Conservation (phyloP, 768 basidiomycete genomes). For the Russula foetens region DNA sequence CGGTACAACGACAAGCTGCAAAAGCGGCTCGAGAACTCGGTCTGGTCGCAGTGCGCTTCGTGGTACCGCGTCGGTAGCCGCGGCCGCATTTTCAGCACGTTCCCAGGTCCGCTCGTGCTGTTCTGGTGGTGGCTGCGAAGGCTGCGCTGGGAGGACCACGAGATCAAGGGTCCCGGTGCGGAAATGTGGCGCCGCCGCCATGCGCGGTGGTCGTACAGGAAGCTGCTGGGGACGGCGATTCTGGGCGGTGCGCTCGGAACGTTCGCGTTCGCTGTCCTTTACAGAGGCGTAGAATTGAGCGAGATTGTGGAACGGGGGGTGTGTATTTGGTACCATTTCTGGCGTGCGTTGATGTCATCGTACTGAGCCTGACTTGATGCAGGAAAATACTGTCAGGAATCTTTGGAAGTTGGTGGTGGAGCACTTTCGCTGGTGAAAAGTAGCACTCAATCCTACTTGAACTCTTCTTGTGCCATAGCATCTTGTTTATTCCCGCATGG, state of each 20-base stretch:
- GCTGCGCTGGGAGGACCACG: constrained; percentile 7
- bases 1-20: constrained; percentile 12
- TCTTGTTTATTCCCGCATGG: too few relatives aligned
- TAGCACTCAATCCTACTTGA: too few relatives aligned
- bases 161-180: background rate
- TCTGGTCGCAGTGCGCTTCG: constrained; percentile 13
- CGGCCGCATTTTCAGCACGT: constrained; percentile 5
- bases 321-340: background rate
- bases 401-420: background rate
- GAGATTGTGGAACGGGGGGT: background rate
- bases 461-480: too few relatives aligned
- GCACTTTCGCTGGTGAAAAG: background rate
- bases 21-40: background rate
- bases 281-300: background rate
- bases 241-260: background rate
- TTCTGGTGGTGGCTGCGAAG: constrained; percentile 15
- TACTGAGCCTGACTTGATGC: background rate
- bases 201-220: background rate
- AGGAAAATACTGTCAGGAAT: background rate
- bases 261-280: background rate
- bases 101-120: constrained; percentile 14
- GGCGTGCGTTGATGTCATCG: background rate
- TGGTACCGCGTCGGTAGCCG: constrained; percentile 12
- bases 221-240: background rate
- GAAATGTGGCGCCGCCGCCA: constrained; percentile 2